Evolutionary conservation across 805 yeast species (phyloP).

Genomic region (Starmerella davenportii): DNA sequence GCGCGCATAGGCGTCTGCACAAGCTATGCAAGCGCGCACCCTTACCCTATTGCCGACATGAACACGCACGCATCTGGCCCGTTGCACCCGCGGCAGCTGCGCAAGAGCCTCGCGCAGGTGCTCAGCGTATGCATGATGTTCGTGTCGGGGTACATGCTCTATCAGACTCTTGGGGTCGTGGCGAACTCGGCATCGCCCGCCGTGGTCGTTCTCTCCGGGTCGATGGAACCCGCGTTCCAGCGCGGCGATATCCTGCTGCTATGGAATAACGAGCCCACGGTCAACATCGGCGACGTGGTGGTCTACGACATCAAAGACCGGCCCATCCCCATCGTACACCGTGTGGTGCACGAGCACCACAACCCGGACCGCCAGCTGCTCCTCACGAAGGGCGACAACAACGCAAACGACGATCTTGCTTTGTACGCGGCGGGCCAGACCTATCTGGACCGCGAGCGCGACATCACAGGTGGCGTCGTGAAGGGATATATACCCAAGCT

Average conservation of each 20-base stretch:
- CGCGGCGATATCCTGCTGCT: constrained; percentile 85
- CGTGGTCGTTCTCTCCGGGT: constrained; percentile 91
- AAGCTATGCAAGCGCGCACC: too few species aligned
- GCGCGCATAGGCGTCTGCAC: too few species aligned
- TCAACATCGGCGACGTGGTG: constrained; percentile 78
- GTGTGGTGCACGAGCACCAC: constrained; percentile 75
- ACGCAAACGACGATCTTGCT: constrained; percentile 76
- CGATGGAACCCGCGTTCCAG: constrained; percentile 99
- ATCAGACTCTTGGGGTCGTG: constrained; percentile 64
- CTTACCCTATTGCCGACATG: too few species aligned
- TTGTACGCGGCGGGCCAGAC: constrained; percentile 59
- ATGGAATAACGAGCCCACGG: constrained; percentile 61
- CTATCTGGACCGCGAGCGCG: constrained; percentile 59
- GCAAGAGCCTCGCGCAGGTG: constrained; percentile 29
- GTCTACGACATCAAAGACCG: constrained; percentile 71
- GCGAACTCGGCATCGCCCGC: constrained; percentile 81
- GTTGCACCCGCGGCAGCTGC: constrained; percentile 13
- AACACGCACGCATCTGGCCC: too few species aligned
- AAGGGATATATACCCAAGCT: constrained; percentile 75
- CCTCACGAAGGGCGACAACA: constrained; percentile 92
- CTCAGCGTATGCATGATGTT: constrained; percentile 62
- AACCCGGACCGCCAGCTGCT: constrained; percentile 39
- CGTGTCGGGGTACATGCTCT: constrained; percentile 77
- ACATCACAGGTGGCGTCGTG: constrained; percentile 70
- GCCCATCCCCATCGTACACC: constrained; percentile 87